Evolutionary conservation across 768 basidiomycete species (phyloP), one percentile per base, ranked within the genome.

Genomic region (Auricularia sp.): DNA sequence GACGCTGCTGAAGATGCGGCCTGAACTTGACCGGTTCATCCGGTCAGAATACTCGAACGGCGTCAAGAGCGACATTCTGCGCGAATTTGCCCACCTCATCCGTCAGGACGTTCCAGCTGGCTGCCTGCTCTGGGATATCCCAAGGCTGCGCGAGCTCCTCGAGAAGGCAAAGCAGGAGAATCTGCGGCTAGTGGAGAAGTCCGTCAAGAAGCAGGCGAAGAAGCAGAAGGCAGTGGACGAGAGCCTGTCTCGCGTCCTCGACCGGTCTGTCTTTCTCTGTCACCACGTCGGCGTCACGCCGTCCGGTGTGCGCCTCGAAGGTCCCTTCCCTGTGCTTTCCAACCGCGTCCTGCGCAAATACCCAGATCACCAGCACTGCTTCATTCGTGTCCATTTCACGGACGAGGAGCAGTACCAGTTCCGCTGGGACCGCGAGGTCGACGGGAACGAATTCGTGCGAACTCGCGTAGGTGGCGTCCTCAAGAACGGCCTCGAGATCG

Each of bases 311-410:
- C 74, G 90, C 11, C 74, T 93, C 6, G 90, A 92, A 75, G 92
- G 92, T 0, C 92, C 92, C 1, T 88, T 85, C 65, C 71, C 84
- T 0, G 83, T 83, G 24, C 87, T 92, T 68, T 89, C 90, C 3
- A 95, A 95, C 66, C 83, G 89, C 0, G 83, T 93, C 63, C 86
- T 95, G 66, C 86, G 92, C 1, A 75, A 79, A 63, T 94, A 86
- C 64, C 72, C 75, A 56, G 80, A 80, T 0, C 82, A 81, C 65
- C 79, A 86, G 56, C 82, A 89, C 36, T 77, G 83, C 68, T 95
- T 95, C 71, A 71, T 94, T 39, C 85, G 93, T 11, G 91, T 94
- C 33, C 86, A 90, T 69, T 92, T 94, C 69, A 83, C 88, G 3
- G 92, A 94, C 64, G 92, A 95, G 75, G 89, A 94, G 69, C 80